Base-by-base conservation (phyloP, 2,329 filamentous ascomycete genomes). In the Fusarium decemcellulare region DNA sequence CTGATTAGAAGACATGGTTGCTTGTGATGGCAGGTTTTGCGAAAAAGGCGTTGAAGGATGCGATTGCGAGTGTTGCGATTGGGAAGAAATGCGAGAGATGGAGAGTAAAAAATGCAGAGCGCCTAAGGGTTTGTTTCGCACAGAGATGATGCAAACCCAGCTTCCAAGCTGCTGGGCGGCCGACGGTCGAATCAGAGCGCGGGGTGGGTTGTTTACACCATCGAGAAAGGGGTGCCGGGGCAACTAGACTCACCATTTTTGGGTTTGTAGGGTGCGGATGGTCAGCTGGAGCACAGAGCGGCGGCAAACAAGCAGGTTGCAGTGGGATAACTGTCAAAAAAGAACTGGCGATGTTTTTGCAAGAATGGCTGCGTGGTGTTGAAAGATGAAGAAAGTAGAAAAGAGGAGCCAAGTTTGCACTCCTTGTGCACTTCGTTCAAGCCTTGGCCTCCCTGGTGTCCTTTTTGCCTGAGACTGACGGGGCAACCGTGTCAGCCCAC, bases 1-100 rank as follows among this genome's bases (percentile, higher is more conserved):
- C 65, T 84, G 78, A 78, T 87, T 87, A 87, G 86, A 84, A 76
- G 82, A 74, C 84, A 86, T 87, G 68, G 55, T 78, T 71, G 59
- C 37, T 68, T 54, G 47, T 68, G 42, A 61, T 62, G 60, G 57
- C 53, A 51, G 51, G 47, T 34, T 44, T 48, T 50, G 16, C 62
- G 43, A 50, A 30, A 58, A 52, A 54, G 53, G 54, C 51, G 51
- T 59, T 56, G 51, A 62, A 63, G 53, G 39, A 30, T 61, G 46
- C 32, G 53, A 68, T 64, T 70, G 71, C 46, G 48, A 58, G 56
- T 68, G 43, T 63, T 63, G 63, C 64, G 65, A 50, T 61, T 57
- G 36, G 30, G 40, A 59, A 55, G 46, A 63, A 59, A 48, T 56
- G 64, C 67, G 59, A 37, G 47, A 65, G 61, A 52, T 55, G 56